Percentiles rank a stretch among this genome's conserved stretches.
phyloP scores from a whole-genome alignment of 2,329 filamentous ascomycete genomes.

The Verticillium klebahnii region DNA sequence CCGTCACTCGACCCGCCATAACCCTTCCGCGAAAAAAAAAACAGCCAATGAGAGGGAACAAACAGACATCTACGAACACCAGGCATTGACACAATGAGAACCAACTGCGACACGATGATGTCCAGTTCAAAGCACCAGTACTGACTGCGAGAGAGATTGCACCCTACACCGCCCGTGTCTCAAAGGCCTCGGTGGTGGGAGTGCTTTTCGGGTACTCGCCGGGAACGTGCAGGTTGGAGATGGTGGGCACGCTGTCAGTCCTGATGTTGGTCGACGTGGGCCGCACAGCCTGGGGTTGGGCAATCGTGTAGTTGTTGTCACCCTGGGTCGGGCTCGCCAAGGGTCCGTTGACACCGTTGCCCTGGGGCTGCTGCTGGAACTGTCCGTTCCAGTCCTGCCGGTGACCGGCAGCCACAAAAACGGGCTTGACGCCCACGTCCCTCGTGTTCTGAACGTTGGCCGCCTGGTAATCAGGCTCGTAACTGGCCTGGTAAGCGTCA shows the following conservation, averaged over 20 bases:
- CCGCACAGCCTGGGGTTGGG: slow-evolving; percentile 13
- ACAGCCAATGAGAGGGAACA: not conserved
- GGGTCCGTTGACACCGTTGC: not conserved
- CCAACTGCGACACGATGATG: no score
- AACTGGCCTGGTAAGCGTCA: not conserved
- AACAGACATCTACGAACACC: not conserved
- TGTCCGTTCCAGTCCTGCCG: not conserved
- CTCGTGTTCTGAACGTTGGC: not conserved
- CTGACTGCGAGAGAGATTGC: not conserved
- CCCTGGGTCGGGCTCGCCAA: not conserved
- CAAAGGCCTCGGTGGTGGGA: not conserved
- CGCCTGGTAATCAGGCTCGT: not conserved
- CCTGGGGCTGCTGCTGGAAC: not conserved
- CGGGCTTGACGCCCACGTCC: not conserved
- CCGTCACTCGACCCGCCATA: not conserved
- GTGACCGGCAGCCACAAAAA: not conserved
- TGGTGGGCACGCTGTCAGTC: slow-evolving; percentile 44
- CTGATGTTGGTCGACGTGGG: slow-evolving; percentile 21
- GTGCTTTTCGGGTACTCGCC: slow-evolving; percentile 55
- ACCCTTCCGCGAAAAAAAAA: not conserved
- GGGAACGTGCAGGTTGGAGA: slow-evolving; percentile 65
- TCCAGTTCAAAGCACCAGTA: not conserved
- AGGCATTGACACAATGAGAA: not conserved
- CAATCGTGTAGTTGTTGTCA: not conserved
- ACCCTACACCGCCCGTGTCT: not conserved